phyloP scores from a whole-genome alignment of 2,329 filamentous ascomycete genomes.

The Fusarium hainanense region DNA sequence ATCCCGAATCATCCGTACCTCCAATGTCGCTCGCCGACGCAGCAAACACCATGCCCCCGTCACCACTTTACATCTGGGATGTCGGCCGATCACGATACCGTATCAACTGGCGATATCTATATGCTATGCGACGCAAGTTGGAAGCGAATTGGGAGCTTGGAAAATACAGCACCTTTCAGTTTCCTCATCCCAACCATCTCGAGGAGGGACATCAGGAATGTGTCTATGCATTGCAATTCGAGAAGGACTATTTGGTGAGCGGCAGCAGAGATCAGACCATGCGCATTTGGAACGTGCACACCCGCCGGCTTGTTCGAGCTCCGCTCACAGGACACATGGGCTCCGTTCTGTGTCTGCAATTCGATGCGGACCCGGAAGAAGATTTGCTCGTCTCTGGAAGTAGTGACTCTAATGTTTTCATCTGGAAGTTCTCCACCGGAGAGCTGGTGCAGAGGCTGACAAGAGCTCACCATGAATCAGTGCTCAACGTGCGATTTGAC shows the following conservation, averaged over 20 bases:
- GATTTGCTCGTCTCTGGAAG: slow-evolving; percentile 96
- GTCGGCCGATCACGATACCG: slow-evolving; percentile 62
- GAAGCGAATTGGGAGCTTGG: slow-evolving; percentile 93
- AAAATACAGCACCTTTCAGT: slow-evolving; percentile 85
- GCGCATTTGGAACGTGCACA: slow-evolving; percentile 89
- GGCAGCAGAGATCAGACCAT: slow-evolving; percentile 91
- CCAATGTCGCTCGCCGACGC: slow-evolving; percentile 47
- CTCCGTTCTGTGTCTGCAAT: slow-evolving; percentile 94
- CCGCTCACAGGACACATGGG: slow-evolving; percentile 82
- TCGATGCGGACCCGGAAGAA: slow-evolving; percentile 86
- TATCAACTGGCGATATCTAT: slow-evolving; percentile 93
- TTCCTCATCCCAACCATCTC: slow-evolving; percentile 83
- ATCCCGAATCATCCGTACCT: slow-evolving; percentile 48
- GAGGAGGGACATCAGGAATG: slow-evolving; percentile 91
- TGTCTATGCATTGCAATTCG: slow-evolving; percentile 94
- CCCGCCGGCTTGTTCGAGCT: slow-evolving; percentile 77
- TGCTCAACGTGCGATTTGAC: slow-evolving; percentile 93
- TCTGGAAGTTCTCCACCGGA: slow-evolving; percentile 95
- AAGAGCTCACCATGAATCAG: slow-evolving; percentile 86
- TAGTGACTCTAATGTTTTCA: slow-evolving; percentile 88
- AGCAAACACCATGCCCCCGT: slow-evolving; percentile 53
- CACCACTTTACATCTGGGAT: slow-evolving; percentile 65
- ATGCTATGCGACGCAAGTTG: slow-evolving; percentile 84
- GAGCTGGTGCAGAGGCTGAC: slow-evolving; percentile 80
- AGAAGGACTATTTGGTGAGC: slow-evolving; percentile 86